Evolutionary conservation across 345 rosid genomes (phyloP), one percentile per base, ranked within the genome.

Genomic region (Turnera subulata): DNA sequence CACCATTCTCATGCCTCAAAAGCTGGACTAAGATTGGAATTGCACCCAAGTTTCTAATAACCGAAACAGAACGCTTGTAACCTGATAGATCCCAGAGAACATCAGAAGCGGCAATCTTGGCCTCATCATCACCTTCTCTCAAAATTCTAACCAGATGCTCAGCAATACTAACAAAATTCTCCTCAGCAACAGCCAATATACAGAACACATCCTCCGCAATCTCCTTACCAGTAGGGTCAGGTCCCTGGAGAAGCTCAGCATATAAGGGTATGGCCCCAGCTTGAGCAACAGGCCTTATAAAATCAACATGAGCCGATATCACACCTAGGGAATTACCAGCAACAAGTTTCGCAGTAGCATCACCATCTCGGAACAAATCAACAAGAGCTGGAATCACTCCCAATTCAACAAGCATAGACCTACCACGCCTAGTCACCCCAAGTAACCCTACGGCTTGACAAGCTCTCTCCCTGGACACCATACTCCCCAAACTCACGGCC

Each of bases 381-480:
- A 85, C 78, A 42, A 82, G 83, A 14, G 55, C 78, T 13, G 73
- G 74, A 35, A 82, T 67, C 48, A 61, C 84, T 45, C 80, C 84
- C 56, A 76, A 64, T 39, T 77, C 80, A 59, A 81, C 80, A 18
- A 85, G 70, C 72, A 73, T 54, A 21, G 62, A 65, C 47, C 83
- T 59, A n/a, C 70, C 83, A 22, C 72, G 74, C 64, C 76, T 62
- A 9, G 68, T 55, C 39, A 65, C 67, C 16, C 76, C 80, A 1
- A 75, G 71, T 56, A 83, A 64, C 42, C 93, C 89, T 6, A 83
- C 69, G 0, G 89, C 89, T 16, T 83, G 89, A 70, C 82, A 80
- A 59, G 88, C 84, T 76, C 89, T 75, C 58, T 81, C 85, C 48
- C 83, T 79, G 0, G 84, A 85, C 45, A 76, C 55, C 79, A 83